Conservation (phyloP, 1,284 basidiomycete species). For the Ganoderma lingzhi region DNA sequence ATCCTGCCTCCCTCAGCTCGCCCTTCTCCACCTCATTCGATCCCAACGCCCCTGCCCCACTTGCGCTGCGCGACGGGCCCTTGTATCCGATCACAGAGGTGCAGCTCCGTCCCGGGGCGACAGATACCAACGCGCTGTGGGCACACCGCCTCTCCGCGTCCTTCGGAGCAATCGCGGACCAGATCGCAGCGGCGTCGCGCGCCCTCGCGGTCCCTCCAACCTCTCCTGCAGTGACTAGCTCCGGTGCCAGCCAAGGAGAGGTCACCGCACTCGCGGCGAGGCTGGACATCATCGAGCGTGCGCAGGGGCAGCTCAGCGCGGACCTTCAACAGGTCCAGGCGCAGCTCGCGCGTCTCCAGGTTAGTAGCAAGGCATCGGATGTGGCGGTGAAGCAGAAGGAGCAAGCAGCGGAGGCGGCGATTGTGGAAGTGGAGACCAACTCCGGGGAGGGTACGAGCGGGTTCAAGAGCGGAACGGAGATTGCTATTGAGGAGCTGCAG, state of each 20-base stretch:
- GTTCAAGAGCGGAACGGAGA: constrained; percentile 32
- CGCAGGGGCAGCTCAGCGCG: constrained; percentile 40
- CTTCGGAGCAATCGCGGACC: constrained; percentile 49
- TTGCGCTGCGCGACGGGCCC: constrained; percentile 20
- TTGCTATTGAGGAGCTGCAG: constrained; percentile 41
- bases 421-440: constrained; percentile 23
- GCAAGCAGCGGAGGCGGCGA: constrained; percentile 26
- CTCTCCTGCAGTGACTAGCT: constrained; percentile 16
- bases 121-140: constrained; percentile 33
- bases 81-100: constrained; percentile 9
- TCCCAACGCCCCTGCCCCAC: constrained; percentile 29
- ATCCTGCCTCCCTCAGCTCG: constrained; percentile 16
- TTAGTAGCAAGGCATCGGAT: neutral
- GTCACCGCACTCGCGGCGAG: constrained; percentile 35
- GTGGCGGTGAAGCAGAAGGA: constrained; percentile 10
- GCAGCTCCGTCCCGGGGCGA: neutral
- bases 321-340: constrained; percentile 41
- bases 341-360: constrained; percentile 30
- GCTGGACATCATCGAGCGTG: constrained; percentile 41
- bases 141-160: constrained; percentile 44
- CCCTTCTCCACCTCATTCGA: constrained; percentile 38
- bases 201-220: constrained; percentile 42
- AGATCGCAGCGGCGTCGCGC: constrained; percentile 50
- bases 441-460: constrained; percentile 16
- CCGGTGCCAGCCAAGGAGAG: constrained; percentile 13